Percentiles rank a stretch among this genome's conserved stretches.
Evolutionary conservation across 345 rosid genomes (phyloP).

Genomic region (Salix caprea): DNA sequence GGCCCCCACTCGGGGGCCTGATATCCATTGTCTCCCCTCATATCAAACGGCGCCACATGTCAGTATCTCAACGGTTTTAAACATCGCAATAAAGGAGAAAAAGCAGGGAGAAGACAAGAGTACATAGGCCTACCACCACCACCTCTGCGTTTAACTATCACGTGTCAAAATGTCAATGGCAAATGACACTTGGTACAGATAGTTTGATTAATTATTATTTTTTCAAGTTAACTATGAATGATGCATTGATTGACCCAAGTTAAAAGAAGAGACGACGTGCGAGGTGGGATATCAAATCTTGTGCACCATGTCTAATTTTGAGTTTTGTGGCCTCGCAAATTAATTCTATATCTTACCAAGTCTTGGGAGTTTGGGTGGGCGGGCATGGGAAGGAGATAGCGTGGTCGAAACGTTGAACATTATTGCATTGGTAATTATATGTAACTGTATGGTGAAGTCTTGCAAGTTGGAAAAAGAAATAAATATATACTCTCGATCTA

Average conservation of each 20-base stretch:
- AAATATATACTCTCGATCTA: not conserved
- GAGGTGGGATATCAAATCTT: conserved; percentile 54
- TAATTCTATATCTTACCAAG: not conserved
- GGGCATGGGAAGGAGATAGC: conserved; percentile 42
- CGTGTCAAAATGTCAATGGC: conserved; percentile 16
- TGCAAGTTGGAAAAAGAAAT: too few species aligned
- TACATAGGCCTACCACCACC: conserved; percentile 16
- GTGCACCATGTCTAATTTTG: conserved; percentile 41
- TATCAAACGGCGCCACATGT: conserved; percentile 66
- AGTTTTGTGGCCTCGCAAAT: not conserved
- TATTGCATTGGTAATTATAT: conserved; percentile 34
- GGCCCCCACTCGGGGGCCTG: conserved; percentile 87
- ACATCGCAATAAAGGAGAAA: too few species aligned
- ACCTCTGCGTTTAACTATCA: not conserved
- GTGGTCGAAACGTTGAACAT: conserved; percentile 83
- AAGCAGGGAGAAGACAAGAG: not conserved
- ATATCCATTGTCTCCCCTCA: conserved; percentile 77
- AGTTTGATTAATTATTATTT: conserved; percentile 29
- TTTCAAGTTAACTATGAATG: conserved; percentile 2
- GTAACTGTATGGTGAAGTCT: not conserved
- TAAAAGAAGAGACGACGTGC: conserved; percentile 38
- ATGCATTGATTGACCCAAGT: conserved; percentile 20
- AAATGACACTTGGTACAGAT: conserved; percentile 18
- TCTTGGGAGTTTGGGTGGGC: conserved; percentile 21
- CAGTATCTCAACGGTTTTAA: conserved; percentile 85